Percentiles rank a stretch among this genome's conserved stretches.
Conservation (phyloP, 2,329 filamentous ascomycete genomes). For the Dactylonectria macrodidyma region DNA sequence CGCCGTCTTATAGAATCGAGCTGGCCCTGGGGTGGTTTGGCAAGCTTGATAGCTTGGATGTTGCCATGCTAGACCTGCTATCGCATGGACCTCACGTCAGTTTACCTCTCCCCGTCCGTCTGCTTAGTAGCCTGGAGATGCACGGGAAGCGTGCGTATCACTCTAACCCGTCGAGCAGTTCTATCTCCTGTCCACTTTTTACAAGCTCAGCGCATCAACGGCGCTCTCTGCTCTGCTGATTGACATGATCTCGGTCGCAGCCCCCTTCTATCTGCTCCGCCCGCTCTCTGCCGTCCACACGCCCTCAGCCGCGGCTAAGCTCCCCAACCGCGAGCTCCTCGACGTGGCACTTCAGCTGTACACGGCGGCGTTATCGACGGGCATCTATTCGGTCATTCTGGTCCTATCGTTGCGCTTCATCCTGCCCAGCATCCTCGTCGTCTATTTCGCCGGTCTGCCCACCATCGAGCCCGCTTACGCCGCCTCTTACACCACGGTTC, state of each 20-base stretch:
- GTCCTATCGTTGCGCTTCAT: conserved; percentile 78
- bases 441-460: conserved; percentile 81
- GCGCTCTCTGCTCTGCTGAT: conserved; percentile 75
- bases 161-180: conserved; percentile 61
- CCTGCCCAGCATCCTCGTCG: conserved; percentile 80
- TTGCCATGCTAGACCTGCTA: conserved; percentile 76
- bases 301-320: conserved; percentile 59
- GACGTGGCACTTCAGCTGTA: conserved; percentile 75
- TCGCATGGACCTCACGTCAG: conserved; percentile 81
- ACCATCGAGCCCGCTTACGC: conserved; percentile 78
- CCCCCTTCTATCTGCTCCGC: conserved; percentile 84
- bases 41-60: conserved; percentile 81
- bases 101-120: conserved; percentile 34
- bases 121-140: conserved; percentile 17
- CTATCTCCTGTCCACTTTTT: conserved; percentile 85
- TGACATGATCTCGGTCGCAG: conserved; percentile 76
- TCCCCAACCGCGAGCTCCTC: conserved; percentile 76
- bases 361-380: conserved; percentile 77
- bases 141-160: neutral
- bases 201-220: conserved; percentile 75
- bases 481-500: conserved; percentile 71
- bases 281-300: conserved; percentile 76
- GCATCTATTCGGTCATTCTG: conserved; percentile 82
- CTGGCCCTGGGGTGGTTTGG: conserved; percentile 81
- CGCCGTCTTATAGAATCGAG: conserved; percentile 68